Conservation (phyloP, 805 yeast genomes). For the Cyberlindnera nakhonratchasimensis region DNA sequence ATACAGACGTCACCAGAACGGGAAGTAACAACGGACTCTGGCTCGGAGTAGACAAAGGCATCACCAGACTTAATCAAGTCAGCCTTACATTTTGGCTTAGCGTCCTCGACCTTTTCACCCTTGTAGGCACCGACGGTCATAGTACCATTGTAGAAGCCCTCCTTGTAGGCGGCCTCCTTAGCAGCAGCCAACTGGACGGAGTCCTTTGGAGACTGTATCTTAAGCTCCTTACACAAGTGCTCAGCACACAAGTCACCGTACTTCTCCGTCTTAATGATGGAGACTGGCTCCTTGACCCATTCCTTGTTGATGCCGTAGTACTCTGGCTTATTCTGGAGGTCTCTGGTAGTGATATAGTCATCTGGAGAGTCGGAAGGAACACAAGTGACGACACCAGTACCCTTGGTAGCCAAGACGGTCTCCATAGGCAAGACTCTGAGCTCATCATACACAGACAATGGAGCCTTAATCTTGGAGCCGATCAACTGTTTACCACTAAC, state of each 20-base stretch:
- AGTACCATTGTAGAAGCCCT: conserved; percentile 89
- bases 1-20: conserved; percentile 97
- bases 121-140: conserved; percentile 76
- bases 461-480: conserved; percentile 86
- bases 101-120: conserved; percentile 88
- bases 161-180: conserved; percentile 92
- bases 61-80: conserved; percentile 74
- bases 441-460: conserved; percentile 65
- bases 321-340: conserved; percentile 84
- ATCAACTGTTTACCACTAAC: conserved; percentile 72
- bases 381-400: conserved; percentile 99
- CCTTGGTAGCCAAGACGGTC: conserved; percentile 89
- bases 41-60: conserved; percentile 92
- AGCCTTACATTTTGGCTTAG: conserved; percentile 80
- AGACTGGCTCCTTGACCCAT: conserved; percentile 79
- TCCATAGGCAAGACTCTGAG: conserved; percentile 95
- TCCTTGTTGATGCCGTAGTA: conserved; percentile 79
- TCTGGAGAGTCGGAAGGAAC: conserved; percentile 99
- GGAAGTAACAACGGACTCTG: conserved; percentile 84
- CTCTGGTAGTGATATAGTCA: conserved; percentile 84
- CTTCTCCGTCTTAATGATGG: conserved; percentile 74
- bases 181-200: conserved; percentile 82
- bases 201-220: conserved; percentile 95
- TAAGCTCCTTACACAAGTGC: conserved; percentile 74
- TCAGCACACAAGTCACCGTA: conserved; percentile 91